These are phyloP conservation scores for Exobasidium cylindrosporum DNA, from an alignment of 1,284 basidiomycete genomes.

Conservation along the genomic window DNA sequence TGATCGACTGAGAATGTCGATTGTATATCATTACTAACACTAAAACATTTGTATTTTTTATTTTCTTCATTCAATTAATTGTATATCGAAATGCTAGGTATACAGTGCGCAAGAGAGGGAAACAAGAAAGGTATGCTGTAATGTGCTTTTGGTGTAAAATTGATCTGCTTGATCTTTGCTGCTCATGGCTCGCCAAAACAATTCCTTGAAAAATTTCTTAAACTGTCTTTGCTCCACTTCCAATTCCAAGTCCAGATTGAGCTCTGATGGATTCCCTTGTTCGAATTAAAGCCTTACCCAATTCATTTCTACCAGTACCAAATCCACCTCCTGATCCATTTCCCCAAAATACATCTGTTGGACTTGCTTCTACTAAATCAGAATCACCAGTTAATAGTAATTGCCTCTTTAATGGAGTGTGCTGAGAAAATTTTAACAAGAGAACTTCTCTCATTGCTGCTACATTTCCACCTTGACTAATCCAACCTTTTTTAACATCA, in stretches of 20 bases:
- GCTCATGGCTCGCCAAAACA: no score
- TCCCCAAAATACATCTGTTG: constrained; percentile 48
- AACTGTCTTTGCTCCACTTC: constrained; percentile 33
- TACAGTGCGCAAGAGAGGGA: neutral
- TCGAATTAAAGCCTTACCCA: constrained; percentile 32
- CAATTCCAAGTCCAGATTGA: constrained; percentile 25
- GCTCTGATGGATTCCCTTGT: constrained; percentile 31
- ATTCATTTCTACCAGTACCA: constrained; percentile 31
- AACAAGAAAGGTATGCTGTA: no score
- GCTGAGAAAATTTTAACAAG: constrained; percentile 39
- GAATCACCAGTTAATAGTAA: constrained; percentile 35
- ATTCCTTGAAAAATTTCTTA: constrained; percentile 18
- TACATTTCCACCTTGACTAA: constrained; percentile 35
- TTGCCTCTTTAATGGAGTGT: constrained; percentile 19
- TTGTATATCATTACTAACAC: no score
- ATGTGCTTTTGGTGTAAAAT: no score
- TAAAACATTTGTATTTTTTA: no score
- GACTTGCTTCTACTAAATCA: constrained; percentile 31
- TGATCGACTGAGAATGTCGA: neutral
- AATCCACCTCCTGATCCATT: constrained; percentile 9
- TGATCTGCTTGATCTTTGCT: no score
- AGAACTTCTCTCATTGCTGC: constrained; percentile 35
- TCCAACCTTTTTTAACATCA: constrained; percentile 35
- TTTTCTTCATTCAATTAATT: no score
- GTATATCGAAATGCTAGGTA: neutral